Conservation (phyloP, 805 yeast species). For the Tetrapisispora nanseiensis region DNA sequence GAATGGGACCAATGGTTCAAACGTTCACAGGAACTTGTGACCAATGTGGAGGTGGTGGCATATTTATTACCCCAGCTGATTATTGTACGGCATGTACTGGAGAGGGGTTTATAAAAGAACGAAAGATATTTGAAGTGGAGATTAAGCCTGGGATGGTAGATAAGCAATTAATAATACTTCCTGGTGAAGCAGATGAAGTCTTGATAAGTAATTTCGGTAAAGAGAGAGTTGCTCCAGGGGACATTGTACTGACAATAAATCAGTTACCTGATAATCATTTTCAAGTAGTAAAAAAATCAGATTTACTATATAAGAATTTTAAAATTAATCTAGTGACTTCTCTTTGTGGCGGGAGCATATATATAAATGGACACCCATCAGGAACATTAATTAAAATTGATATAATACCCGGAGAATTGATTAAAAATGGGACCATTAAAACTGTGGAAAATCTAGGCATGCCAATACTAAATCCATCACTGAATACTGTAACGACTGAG, state of each 20-base stretch:
- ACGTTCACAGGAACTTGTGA: conserved; percentile 37
- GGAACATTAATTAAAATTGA: conserved; percentile 35
- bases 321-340: conserved; percentile 46
- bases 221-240: conserved; percentile 46
- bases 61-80: conserved; percentile 24
- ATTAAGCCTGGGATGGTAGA: conserved; percentile 47
- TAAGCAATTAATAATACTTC: conserved; percentile 42
- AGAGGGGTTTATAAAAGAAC: conserved; percentile 36
- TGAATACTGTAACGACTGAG: background rate
- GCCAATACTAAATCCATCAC: conserved; percentile 36
- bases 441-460: conserved; percentile 39
- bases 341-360: conserved; percentile 43
- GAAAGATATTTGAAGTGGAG: conserved; percentile 42
- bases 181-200: conserved; percentile 61
- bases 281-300: conserved; percentile 32
- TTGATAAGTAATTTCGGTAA: conserved; percentile 25
- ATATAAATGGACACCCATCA: conserved; percentile 26
- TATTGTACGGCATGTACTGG: conserved; percentile 38
- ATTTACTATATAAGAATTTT: conserved; percentile 34
- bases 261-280: conserved; percentile 28
- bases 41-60: conserved; percentile 36
- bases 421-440: conserved; percentile 40
- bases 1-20: conserved; percentile 38
- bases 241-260: conserved; percentile 45
- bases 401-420: conserved; percentile 42